Evolutionary conservation across 306 rosid genomes (phyloP), one percentile per base, ranked within the genome.

Genomic region (Prosopis cineraria): DNA sequence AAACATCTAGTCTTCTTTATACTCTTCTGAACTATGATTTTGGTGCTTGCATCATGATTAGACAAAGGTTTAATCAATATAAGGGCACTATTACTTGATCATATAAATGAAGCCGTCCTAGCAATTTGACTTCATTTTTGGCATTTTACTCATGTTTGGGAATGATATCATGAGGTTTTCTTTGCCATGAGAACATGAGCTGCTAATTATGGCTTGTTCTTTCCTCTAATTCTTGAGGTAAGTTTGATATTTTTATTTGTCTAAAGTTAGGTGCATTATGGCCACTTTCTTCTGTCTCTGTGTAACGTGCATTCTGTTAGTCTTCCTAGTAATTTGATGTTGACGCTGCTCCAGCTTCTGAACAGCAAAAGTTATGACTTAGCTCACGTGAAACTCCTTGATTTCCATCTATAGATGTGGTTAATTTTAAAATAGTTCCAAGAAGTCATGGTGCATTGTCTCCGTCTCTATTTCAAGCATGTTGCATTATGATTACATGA

Each of bases 381-480:
- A 30, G 70, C 16, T 47, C 68, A 13, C 17, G 43, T 79, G 76
- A 47, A 50, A 71, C 45, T 80, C 14, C 10, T 72, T 74, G 48
- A 41, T 40, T 71, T 67, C 64, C 25, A 66, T 71, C 66, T 29
- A 31, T 82, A 48, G 69, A 10, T 45, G 62, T 80, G 40, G 6
- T 63, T 73, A 29, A 39, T 73, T 72, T 31, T 79, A 68, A 66
- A 52, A 80, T 74, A 43, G 68, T 55, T 64, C 36, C 10, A 36
- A 45, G 53, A 50, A 37, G 67, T 53, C 36, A 41, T 11, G 3
- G 63, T 39, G 55, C 34, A 55, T 12, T 78, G n/a, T 47, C 59
- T 52, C 30, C 0, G 50, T 65, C 79, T 86, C 45, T 66, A 64
- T 66, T 80, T 85, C 50, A 67, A 72, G 66, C 52, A 36, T 79